Conservation (phyloP, 2,329 filamentous ascomycete genomes). For the Pestalotiopsis sp. region DNA sequence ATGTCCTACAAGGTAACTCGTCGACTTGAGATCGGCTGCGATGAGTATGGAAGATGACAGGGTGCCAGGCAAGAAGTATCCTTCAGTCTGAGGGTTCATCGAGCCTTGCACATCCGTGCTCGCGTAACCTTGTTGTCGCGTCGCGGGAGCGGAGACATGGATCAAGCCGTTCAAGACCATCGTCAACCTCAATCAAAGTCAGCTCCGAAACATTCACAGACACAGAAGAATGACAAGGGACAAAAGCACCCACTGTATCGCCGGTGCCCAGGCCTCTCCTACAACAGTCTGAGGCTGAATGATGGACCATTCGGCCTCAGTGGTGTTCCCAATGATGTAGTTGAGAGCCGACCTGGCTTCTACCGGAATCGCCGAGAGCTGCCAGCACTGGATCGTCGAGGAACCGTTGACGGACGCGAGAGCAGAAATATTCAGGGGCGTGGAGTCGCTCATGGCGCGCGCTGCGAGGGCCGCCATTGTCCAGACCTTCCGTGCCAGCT, state of each 20-base stretch:
- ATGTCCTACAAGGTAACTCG: constrained; percentile 32
- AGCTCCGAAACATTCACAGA: background rate
- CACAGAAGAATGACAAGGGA: background rate
- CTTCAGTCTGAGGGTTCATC: constrained; percentile 15
- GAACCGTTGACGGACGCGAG: constrained; percentile 29
- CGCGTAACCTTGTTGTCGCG: constrained; percentile 17
- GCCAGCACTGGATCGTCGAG: constrained; percentile 34
- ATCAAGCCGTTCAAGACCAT: constrained; percentile 36
- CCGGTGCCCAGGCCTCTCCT: constrained; percentile 37
- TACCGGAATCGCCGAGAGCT: constrained; percentile 25
- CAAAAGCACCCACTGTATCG: constrained; percentile 29
- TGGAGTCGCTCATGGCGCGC: background rate
- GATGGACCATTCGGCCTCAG: constrained; percentile 32
- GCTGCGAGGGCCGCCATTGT: background rate
- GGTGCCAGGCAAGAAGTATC: constrained; percentile 35
- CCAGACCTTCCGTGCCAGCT: too few species aligned
- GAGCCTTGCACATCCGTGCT: background rate
- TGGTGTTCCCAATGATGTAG: constrained; percentile 32
- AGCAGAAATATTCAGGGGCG: constrained; percentile 31
- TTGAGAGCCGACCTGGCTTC: constrained; percentile 33
- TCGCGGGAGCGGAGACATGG: constrained; percentile 33
- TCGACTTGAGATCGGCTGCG: constrained; percentile 30
- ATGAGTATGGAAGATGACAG: constrained; percentile 33
- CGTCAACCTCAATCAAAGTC: constrained; percentile 25
- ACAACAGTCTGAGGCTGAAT: constrained; percentile 33